Evolutionary conservation across 179 eudicot species (phyloP).

Genomic region (Silene vulgaris): DNA sequence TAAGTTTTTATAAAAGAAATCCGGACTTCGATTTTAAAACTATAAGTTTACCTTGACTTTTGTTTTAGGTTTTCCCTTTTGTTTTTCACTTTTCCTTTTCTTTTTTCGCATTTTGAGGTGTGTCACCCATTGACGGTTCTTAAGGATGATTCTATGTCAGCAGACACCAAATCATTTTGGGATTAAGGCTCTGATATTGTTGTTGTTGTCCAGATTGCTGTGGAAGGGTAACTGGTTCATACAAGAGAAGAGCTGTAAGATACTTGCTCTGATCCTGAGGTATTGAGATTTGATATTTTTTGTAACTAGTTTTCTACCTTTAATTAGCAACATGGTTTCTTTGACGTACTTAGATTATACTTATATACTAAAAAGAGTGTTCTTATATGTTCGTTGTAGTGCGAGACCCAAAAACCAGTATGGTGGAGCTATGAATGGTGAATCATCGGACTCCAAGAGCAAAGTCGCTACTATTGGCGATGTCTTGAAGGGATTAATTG

Average conservation of each 20-base stretch:
- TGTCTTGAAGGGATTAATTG: conserved; percentile 75
- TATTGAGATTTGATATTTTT: conserved; percentile 25
- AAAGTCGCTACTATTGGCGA: conserved; percentile 56
- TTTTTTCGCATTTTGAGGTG: too few species aligned
- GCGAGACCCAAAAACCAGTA: conserved; percentile 64
- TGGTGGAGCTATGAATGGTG: conserved; percentile 50
- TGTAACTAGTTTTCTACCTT: background rate
- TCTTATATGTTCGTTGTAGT: conserved; percentile 36
- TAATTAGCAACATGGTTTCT: conserved; percentile 4
- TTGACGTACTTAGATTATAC: background rate
- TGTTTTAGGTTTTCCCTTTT: too few species aligned
- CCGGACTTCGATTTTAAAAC: too few species aligned
- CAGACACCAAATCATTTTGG: too few species aligned
- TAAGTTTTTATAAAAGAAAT: too few species aligned
- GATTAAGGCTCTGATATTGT: too few species aligned
- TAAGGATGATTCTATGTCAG: too few species aligned
- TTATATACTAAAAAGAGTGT: background rate
- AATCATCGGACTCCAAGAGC: conserved; percentile 63
- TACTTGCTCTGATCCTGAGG: conserved; percentile 77
- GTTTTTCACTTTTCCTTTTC: too few species aligned
- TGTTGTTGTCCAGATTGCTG: conserved; percentile 54
- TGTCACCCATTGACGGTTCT: too few species aligned
- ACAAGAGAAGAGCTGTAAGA: conserved; percentile 95
- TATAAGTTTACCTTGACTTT: too few species aligned
- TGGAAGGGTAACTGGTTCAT: conserved; percentile 93